Evolutionary conservation across 2,329 filamentous ascomycete species (phyloP).

Genomic region (Diplodia seriata): DNA sequence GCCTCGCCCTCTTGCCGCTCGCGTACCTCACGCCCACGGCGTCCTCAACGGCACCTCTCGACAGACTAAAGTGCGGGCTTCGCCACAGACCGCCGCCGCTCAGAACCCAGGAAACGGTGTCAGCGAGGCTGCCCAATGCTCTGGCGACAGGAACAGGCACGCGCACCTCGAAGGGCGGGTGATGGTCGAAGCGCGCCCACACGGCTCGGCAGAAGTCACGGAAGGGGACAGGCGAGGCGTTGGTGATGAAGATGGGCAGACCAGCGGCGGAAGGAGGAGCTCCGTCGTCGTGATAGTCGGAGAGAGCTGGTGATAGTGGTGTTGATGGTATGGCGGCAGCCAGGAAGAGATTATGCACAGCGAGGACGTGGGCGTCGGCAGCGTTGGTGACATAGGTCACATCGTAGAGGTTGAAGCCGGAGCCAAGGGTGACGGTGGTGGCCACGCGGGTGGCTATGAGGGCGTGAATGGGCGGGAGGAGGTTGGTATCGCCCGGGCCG

Average conservation of each 20-base stretch:
- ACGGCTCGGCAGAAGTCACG: conserved; percentile 85
- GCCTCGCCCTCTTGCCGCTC: conserved; percentile 59
- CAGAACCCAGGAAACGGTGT: conserved; percentile 55
- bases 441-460: conserved; percentile 41
- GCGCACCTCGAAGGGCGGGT: conserved; percentile 56
- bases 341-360: conserved; percentile 72
- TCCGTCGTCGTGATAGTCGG: not conserved
- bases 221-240: conserved; percentile 86
- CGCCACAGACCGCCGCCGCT: conserved; percentile 55
- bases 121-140: conserved; percentile 55
- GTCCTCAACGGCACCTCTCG: conserved; percentile 62
- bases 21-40: conserved; percentile 61
- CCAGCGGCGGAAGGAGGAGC: conserved; percentile 62
- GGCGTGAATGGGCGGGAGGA: conserved; percentile 75
- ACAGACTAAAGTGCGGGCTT: conserved; percentile 39
- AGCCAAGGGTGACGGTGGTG: conserved; percentile 75
- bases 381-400: conserved; percentile 74
- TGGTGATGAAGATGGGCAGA: conserved; percentile 88
- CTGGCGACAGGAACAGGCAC: conserved; percentile 59
- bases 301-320: no score
- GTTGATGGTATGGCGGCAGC: conserved; percentile 49
- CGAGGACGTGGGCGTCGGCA: conserved; percentile 82
- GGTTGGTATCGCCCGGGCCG: conserved; percentile 83
- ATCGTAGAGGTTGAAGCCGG: conserved; percentile 73
- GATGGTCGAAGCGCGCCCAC: conserved; percentile 69